Percentiles rank a stretch among this genome's conserved stretches.
phyloP scores from a whole-genome alignment of 164 flowering plant species.

The Tetracentron sinense region DNA sequence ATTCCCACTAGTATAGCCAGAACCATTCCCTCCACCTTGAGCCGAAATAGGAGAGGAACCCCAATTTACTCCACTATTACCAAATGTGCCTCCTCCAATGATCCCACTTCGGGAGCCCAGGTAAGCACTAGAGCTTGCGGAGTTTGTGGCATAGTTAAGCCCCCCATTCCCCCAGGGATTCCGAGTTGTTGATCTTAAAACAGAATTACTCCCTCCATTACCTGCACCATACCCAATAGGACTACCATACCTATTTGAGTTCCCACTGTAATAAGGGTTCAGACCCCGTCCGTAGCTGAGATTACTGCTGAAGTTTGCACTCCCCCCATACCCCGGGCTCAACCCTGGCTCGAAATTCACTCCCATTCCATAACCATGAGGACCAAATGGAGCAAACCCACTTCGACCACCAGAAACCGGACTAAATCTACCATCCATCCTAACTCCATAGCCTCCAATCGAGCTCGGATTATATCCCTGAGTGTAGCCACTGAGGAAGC shows the following conservation, averaged over 20 bases:
- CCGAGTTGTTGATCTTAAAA: constrained; percentile 52
- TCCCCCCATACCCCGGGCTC: constrained; percentile 41
- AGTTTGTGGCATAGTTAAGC: constrained; percentile 44
- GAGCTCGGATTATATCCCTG: constrained; percentile 51
- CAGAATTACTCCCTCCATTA: constrained; percentile 56
- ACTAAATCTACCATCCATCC: constrained; percentile 61
- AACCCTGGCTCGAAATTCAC: constrained; percentile 47
- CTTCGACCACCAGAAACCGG: constrained; percentile 41
- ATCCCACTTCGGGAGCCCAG: constrained; percentile 52
- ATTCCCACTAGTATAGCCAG: constrained; percentile 35
- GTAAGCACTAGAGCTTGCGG: constrained; percentile 41
- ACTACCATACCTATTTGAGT: constrained; percentile 43
- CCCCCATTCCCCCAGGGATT: constrained; percentile 79
- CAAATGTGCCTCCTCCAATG: constrained; percentile 44
- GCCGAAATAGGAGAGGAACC: constrained; percentile 44
- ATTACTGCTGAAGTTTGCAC: constrained; percentile 32
- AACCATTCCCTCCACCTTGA: constrained; percentile 48
- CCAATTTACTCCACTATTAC: constrained; percentile 45
- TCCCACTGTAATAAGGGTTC: constrained; percentile 46
- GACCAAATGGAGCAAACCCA: constrained; percentile 47
- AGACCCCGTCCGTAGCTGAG: constrained; percentile 47
- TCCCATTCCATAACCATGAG: constrained; percentile 49
- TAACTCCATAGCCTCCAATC: constrained; percentile 53
- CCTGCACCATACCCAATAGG: constrained; percentile 57
- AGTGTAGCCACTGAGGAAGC: constrained; percentile 44